These are phyloP conservation scores for Parietichytrium sp. DNA, from an alignment of 108 stramenopile species.

Conservation along the genomic window DNA sequence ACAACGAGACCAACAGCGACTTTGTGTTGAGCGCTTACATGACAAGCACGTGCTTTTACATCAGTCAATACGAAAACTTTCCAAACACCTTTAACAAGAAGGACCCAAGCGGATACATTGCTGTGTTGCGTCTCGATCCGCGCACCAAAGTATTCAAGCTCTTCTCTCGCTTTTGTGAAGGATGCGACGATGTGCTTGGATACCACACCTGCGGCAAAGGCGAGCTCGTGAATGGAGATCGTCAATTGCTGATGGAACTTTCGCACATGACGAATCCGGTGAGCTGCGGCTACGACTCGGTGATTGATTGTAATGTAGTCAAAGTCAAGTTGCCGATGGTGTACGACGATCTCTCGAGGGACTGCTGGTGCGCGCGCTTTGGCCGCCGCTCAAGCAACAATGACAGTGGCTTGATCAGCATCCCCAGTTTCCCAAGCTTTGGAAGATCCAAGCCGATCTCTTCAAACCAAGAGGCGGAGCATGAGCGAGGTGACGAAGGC, in stretches of 20 bases:
- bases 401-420: not conserved
- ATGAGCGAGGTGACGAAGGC: too few species aligned
- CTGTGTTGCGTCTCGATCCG: not conserved
- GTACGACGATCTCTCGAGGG: not conserved
- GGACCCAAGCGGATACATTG: not conserved
- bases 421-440: too few species aligned
- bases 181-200: constrained; percentile 24
- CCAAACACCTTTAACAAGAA: not conserved
- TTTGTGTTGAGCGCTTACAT: constrained; percentile 26
- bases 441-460: too few species aligned
- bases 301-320: constrained; percentile 1
- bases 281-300: not conserved
- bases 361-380: constrained; percentile 23
- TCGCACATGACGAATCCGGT: not conserved
- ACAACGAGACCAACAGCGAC: not conserved
- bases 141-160: not conserved
- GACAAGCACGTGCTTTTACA: not conserved
- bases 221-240: not conserved
- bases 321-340: constrained; percentile 21
- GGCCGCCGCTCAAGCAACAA: not conserved
- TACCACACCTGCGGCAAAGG: not conserved
- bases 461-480: too few species aligned
- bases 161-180: not conserved
- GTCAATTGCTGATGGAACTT: not conserved
- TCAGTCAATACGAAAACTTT: constrained; percentile 23